Conservation (phyloP, 1,284 basidiomycete genomes). For the Ceratobasidium sp. region DNA sequence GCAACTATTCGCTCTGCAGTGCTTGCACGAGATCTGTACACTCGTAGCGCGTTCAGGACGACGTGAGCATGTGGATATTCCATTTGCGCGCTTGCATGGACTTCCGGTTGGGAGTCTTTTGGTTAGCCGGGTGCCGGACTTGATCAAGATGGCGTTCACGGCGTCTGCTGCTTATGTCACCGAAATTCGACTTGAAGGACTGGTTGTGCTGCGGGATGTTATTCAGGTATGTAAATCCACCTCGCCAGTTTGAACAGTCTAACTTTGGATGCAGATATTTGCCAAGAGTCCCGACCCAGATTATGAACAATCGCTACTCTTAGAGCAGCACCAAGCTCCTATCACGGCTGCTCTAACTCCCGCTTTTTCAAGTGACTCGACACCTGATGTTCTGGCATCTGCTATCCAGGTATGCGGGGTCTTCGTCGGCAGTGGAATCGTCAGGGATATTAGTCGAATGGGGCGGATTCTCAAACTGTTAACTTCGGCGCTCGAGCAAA, state of each 20-base stretch:
- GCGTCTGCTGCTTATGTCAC: slow-evolving; percentile 96
- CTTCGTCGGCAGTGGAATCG: slow-evolving; percentile 95
- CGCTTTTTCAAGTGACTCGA: slow-evolving; percentile 93
- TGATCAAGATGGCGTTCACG: slow-evolving; percentile 98
- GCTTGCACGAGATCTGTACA: slow-evolving; percentile 88
- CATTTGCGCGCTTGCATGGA: slow-evolving; percentile 66
- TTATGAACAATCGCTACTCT: slow-evolving; percentile 86
- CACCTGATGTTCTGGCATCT: slow-evolving; percentile 92
- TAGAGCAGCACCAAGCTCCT: slow-evolving; percentile 99
- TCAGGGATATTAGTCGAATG: slow-evolving; percentile 90
- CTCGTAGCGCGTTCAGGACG: slow-evolving; percentile 78
- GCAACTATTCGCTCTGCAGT: slow-evolving; percentile 93
- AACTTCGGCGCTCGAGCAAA: slow-evolving; percentile 88
- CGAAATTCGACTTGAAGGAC: slow-evolving; percentile 93
- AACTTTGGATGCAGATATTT: slow-evolving; percentile 71
- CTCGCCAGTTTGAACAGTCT: neutral
- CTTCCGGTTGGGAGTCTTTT: slow-evolving; percentile 65
- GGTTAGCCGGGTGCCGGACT: slow-evolving; percentile 85
- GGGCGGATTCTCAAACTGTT: slow-evolving; percentile 93
- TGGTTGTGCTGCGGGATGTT: slow-evolving; percentile 90
- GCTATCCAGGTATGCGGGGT: slow-evolving; percentile 95
- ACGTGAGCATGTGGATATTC: slow-evolving; percentile 83
- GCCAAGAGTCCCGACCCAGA: slow-evolving; percentile 89
- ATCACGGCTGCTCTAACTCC: slow-evolving; percentile 98
- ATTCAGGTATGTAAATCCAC: slow-evolving; percentile 73